These are phyloP conservation scores for Cutaneotrichosporon sp. DNA, from an alignment of 1,284 basidiomycete species.

Conservation along the genomic window DNA sequence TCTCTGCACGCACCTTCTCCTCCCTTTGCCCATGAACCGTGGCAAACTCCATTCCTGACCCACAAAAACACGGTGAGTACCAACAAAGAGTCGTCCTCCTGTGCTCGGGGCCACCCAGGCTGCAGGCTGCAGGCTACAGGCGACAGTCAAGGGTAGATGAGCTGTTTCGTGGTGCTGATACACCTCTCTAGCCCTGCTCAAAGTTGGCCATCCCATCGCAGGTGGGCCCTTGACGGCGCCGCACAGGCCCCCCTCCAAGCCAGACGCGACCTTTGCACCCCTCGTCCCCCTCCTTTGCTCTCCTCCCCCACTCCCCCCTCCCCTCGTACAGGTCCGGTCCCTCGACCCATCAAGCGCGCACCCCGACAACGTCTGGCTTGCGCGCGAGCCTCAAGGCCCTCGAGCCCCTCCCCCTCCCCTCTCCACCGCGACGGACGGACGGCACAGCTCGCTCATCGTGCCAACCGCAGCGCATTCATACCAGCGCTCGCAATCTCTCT, in stretches of 20 bases:
- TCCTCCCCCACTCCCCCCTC: not conserved
- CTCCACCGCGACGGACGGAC: not conserved
- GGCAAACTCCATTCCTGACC: not conserved
- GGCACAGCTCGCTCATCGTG: not conserved
- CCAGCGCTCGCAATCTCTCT: not conserved
- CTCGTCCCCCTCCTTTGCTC: not conserved
- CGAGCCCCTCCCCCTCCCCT: not conserved
- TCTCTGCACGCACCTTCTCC: not conserved
- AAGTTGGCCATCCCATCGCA: conserved; percentile 1
- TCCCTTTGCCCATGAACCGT: not conserved
- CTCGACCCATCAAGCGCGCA: not conserved
- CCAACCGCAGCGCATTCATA: not conserved
- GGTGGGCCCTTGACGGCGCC: conserved; percentile 3
- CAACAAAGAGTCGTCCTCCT: not conserved
- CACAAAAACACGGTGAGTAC: not conserved
- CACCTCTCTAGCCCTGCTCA: not conserved
- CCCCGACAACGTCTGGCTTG: not conserved
- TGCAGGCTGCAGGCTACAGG: not conserved
- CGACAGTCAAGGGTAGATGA: not conserved
- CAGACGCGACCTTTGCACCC: not conserved
- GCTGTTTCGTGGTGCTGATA: not conserved
- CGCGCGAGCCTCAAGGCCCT: not conserved
- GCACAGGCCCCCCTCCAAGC: not conserved
- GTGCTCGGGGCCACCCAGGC: not conserved
- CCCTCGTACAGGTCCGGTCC: not conserved